Percentiles rank a stretch among this genome's conserved stretches.
Conservation (phyloP, 2,329 filamentous ascomycete genomes). For the Fusarium sp. region DNA sequence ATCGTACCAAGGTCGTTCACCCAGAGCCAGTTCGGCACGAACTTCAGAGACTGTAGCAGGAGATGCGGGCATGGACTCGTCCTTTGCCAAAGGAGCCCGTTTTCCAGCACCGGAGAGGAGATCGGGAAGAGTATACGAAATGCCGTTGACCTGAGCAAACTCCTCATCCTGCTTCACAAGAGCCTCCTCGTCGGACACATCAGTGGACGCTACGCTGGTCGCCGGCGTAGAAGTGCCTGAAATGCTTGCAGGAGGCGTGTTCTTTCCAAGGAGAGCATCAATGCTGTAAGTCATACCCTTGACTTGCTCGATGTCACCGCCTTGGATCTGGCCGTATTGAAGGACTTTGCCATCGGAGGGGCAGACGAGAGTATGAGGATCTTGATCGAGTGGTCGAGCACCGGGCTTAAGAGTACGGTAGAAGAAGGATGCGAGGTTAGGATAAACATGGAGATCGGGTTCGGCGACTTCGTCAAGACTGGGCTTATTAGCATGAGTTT, state of each 20-base stretch:
- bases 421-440: constrained; percentile 96
- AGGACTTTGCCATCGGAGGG: constrained; percentile 92
- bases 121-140: constrained; percentile 91
- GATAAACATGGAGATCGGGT: constrained; percentile 87
- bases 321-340: constrained; percentile 91
- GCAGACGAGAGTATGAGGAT: constrained; percentile 82
- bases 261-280: constrained; percentile 86
- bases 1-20: constrained; percentile 77
- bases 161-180: constrained; percentile 86
- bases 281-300: constrained; percentile 99
- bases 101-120: constrained; percentile 80
- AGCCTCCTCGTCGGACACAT: constrained; percentile 67
- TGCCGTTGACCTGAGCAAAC: constrained; percentile 93
- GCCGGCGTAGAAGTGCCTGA: constrained; percentile 52
- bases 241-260: constrained; percentile 68
- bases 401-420: constrained; percentile 95
- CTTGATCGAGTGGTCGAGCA: constrained; percentile 83
- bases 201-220: constrained; percentile 43
- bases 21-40: constrained; percentile 81
- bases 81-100: constrained; percentile 65
- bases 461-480: constrained; percentile 89
- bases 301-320: constrained; percentile 96
- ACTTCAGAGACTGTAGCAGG: constrained; percentile 85
- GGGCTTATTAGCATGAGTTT: constrained; percentile 43
- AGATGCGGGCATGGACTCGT: constrained; percentile 76